These are phyloP conservation scores for Taphrina flavorubra DNA, from an alignment of 1,139 yeast genomes.

Conservation along the genomic window DNA sequence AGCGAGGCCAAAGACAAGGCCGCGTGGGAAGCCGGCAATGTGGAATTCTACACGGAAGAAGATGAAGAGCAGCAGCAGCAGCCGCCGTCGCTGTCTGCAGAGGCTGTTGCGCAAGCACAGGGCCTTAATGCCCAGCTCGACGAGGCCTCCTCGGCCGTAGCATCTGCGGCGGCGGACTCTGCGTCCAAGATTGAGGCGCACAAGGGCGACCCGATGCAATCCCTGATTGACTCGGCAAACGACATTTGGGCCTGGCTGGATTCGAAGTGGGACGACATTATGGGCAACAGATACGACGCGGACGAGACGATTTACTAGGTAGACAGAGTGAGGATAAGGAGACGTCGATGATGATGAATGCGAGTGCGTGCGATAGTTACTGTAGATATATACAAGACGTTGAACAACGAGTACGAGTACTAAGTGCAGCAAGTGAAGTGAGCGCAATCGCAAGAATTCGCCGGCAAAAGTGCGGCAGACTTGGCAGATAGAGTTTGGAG, in stretches of 20 bases:
- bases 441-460: too few species aligned
- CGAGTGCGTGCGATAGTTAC: not conserved
- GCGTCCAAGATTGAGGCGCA: conserved; percentile 23
- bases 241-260: conserved; percentile 33
- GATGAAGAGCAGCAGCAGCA: conserved; percentile 2
- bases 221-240: conserved; percentile 5
- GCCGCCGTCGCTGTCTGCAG: conserved; percentile 28
- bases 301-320: conserved; percentile 14
- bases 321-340: too few species aligned
- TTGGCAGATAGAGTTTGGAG: too few species aligned
- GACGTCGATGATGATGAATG: not conserved
- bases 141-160: conserved; percentile 17
- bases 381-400: not conserved
- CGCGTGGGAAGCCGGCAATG: conserved; percentile 13
- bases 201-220: conserved; percentile 10
- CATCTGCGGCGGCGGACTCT: conserved; percentile 14
- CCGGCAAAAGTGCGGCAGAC: too few species aligned
- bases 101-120: conserved; percentile 33
- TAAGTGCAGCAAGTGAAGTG: too few species aligned
- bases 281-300: conserved; percentile 17
- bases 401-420: too few species aligned
- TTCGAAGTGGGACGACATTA: conserved; percentile 24
- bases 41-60: not conserved
- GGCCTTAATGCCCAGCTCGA: conserved; percentile 24
- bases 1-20: conserved; percentile 23